phyloP scores from a whole-genome alignment of 2,329 filamentous ascomycete genomes.

The Tympanopsis confertula region DNA sequence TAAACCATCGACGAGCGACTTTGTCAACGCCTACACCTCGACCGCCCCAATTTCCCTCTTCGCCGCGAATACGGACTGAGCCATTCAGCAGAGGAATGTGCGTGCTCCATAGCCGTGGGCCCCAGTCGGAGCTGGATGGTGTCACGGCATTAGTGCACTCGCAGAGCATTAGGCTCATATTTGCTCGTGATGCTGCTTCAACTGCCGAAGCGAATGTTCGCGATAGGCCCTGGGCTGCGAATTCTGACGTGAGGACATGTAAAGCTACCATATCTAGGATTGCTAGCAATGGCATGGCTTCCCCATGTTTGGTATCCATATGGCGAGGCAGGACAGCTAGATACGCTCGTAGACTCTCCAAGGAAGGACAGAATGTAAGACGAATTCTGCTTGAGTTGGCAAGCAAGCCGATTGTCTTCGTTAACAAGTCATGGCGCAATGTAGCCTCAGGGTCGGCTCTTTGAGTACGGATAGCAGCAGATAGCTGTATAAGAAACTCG shows the following conservation, averaged over 20 bases:
- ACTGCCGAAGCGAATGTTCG: conserved; percentile 10
- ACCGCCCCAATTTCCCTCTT: background rate
- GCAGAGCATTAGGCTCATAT: background rate
- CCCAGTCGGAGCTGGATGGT: background rate
- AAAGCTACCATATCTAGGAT: conserved; percentile 25
- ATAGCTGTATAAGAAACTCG: background rate
- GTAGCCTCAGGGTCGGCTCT: background rate
- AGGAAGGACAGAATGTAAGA: background rate
- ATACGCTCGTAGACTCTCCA: background rate
- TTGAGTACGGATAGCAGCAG: background rate
- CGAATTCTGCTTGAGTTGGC: background rate
- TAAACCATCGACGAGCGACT: background rate
- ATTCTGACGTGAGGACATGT: conserved; percentile 27
- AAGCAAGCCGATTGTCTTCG: background rate
- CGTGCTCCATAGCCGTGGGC: background rate
- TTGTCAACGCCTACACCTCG: background rate
- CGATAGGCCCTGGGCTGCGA: conserved; percentile 32
- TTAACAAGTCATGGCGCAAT: background rate
- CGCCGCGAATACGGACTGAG: background rate
- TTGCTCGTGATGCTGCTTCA: background rate
- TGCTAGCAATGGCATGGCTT: conserved; percentile 19
- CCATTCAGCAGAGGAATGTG: background rate
- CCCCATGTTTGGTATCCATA: too few relatives aligned
- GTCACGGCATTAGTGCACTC: background rate
- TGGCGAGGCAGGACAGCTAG: background rate